phyloP scores from a whole-genome alignment of 495 filamentous ascomycete species.

The Annulohypoxylon moriforme region DNA sequence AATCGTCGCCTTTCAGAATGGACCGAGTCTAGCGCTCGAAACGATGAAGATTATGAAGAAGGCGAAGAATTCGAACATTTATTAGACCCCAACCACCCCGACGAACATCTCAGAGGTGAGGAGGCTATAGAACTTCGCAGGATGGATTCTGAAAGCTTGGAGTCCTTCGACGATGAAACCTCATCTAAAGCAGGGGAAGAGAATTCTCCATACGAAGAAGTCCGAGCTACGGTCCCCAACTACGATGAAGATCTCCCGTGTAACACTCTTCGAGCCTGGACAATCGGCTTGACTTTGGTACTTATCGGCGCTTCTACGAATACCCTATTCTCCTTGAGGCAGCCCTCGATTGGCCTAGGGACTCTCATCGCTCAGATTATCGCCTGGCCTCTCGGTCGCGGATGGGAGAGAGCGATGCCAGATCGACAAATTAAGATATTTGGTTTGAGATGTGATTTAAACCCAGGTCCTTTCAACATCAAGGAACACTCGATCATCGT shows the following conservation, averaged over 20 bases:
- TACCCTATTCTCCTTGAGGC: slow-evolving; percentile 75
- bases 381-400: slow-evolving; percentile 75
- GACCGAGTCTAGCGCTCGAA: slow-evolving; percentile 43
- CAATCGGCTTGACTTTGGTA: slow-evolving; percentile 73
- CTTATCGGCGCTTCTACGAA: slow-evolving; percentile 75
- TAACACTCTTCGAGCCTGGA: slow-evolving; percentile 80
- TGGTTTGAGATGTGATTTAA: slow-evolving; percentile 67
- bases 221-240: slow-evolving; percentile 69
- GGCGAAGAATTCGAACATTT: slow-evolving; percentile 59
- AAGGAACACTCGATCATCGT: slow-evolving; percentile 80
- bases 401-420: slow-evolving; percentile 62
- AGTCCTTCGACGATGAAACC: slow-evolving; percentile 53
- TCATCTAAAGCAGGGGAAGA: slow-evolving; percentile 47
- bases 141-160: slow-evolving; percentile 36
- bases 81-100: slow-evolving; percentile 63
- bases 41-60: slow-evolving; percentile 49
- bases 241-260: slow-evolving; percentile 73
- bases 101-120: slow-evolving; percentile 30
- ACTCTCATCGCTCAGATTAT: slow-evolving; percentile 76
- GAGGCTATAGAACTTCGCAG: slow-evolving; percentile 47
- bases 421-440: slow-evolving; percentile 64
- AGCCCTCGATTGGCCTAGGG: slow-evolving; percentile 72
- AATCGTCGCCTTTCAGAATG: slow-evolving; percentile 51
- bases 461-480: slow-evolving; percentile 81
- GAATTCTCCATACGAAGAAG: slow-evolving; percentile 79